Percentiles rank a stretch among this genome's conserved stretches.
Conservation (phyloP, 1,284 basidiomycete species). For the Rhodotorula sp. region DNA sequence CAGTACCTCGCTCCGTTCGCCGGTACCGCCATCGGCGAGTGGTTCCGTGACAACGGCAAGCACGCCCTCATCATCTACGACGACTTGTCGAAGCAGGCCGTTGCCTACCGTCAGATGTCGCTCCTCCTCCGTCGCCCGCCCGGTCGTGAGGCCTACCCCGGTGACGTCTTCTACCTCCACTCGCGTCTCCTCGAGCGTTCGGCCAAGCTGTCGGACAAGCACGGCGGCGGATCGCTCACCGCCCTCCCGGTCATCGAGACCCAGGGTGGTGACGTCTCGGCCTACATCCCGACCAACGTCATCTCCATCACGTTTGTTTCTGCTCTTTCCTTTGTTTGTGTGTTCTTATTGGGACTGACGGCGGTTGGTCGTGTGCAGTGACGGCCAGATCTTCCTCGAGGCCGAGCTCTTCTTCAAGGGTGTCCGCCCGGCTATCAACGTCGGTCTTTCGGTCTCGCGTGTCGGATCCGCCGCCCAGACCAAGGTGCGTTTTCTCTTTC, state of each 20-base stretch:
- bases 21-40: conserved; percentile 99
- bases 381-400: conserved; percentile 99
- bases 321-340: background rate
- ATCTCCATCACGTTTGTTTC: conserved; percentile 77
- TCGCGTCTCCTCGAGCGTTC: conserved; percentile 99
- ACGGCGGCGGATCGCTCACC: conserved; percentile 96
- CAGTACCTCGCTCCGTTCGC: conserved; percentile 99
- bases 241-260: conserved; percentile 99
- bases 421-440: conserved; percentile 76
- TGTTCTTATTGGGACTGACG: background rate
- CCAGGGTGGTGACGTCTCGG: conserved; percentile 99
- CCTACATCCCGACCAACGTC: conserved; percentile 80
- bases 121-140: conserved; percentile 98
- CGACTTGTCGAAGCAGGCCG: conserved; percentile 99
- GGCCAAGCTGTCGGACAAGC: conserved; percentile 98
- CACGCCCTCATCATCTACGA: conserved; percentile 97
- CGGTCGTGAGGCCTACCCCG: conserved; percentile 99
- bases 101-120: conserved; percentile 99
- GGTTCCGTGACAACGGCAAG: conserved; percentile 99
- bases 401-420: conserved; percentile 63
- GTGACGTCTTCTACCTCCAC: conserved; percentile 90
- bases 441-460: conserved; percentile 99
- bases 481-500: conserved; percentile 56
- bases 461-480: conserved; percentile 99
- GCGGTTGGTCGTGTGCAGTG: conserved; percentile 46